These are phyloP conservation scores for Bombardia bombarda DNA, from an alignment of 495 filamentous ascomycete species.

Conservation along the genomic window DNA sequence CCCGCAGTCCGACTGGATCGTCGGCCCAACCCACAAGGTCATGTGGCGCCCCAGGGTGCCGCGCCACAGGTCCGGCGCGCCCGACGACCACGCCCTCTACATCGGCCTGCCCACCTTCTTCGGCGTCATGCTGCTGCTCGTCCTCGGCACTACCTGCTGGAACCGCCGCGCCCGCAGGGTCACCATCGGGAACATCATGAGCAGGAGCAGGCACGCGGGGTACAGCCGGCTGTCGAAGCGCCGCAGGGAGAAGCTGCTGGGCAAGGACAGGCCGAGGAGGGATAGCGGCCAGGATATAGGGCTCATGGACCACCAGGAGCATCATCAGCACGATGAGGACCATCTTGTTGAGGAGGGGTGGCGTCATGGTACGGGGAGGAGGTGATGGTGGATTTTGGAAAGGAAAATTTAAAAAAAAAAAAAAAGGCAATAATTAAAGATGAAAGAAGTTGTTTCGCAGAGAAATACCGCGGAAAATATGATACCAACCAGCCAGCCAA, in stretches of 20 bases:
- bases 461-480: too few species aligned
- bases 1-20: conserved; percentile 7
- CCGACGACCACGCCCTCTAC: conserved; percentile 21
- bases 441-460: too few species aligned
- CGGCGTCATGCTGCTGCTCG: conserved; percentile 23
- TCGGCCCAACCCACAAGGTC: conserved; percentile 26
- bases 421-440: too few species aligned
- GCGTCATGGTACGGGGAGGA: too few species aligned
- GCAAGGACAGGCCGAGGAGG: conserved; percentile 6
- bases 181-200: conserved; percentile 32
- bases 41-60: conserved; percentile 12
- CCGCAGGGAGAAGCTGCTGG: conserved; percentile 16
- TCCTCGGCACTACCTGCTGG: conserved; percentile 27
- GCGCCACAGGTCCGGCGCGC: conserved; percentile 11
- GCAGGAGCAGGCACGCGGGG: conserved; percentile 21
- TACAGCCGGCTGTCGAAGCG: neutral
- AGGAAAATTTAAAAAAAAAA: too few species aligned
- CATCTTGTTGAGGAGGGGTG: too few species aligned
- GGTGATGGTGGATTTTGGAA: too few species aligned
- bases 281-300: conserved; percentile 27
- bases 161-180: conserved; percentile 30
- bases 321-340: too few species aligned
- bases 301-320: conserved; percentile 28
- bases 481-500: neutral
- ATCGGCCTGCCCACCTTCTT: conserved; percentile 35